phyloP scores from a whole-genome alignment of 2,329 filamentous ascomycete genomes.

The Ilyonectria robusta region DNA sequence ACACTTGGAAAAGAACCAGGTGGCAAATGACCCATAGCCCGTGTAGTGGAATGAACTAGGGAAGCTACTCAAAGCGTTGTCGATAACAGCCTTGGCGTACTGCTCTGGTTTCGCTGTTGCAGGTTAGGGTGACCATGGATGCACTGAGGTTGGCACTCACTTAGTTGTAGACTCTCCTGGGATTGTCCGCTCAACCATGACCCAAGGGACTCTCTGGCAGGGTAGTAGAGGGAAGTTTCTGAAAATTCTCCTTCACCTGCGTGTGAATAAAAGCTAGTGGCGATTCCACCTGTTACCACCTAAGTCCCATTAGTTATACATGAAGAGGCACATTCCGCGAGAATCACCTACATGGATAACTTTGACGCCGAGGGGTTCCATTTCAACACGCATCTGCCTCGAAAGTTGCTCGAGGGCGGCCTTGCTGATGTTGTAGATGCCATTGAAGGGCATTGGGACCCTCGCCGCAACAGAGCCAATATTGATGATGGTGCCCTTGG shows the following conservation, averaged over 20 bases:
- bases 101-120: slow-evolving; percentile 35
- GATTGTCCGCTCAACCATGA: slow-evolving; percentile 35
- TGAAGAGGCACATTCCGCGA: too few relatives aligned
- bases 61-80: slow-evolving; percentile 35
- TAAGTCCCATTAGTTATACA: slow-evolving; percentile 22
- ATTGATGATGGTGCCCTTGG: slow-evolving; percentile 55
- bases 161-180: slow-evolving; percentile 27
- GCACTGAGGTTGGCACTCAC: slow-evolving; percentile 8
- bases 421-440: slow-evolving; percentile 60
- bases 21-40: slow-evolving; percentile 29
- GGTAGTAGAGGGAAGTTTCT: slow-evolving; percentile 42
- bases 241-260: slow-evolving; percentile 58
- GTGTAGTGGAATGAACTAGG: slow-evolving; percentile 28
- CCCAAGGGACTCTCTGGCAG: slow-evolving; percentile 32
- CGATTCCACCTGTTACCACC: slow-evolving; percentile 50
- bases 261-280: slow-evolving; percentile 54
- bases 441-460: slow-evolving; percentile 49
- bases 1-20: slow-evolving; percentile 37
- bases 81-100: slow-evolving; percentile 38
- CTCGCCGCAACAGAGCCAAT: slow-evolving; percentile 55
- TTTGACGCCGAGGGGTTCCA: slow-evolving; percentile 52
- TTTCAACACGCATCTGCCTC: slow-evolving; percentile 58
- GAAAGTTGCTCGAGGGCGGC: slow-evolving; percentile 57
- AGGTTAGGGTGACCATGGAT: slow-evolving; percentile 9
- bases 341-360: slow-evolving; percentile 47